Base-by-base conservation (phyloP, 306 rosid species). In the Heteromeles arbutifolia region DNA sequence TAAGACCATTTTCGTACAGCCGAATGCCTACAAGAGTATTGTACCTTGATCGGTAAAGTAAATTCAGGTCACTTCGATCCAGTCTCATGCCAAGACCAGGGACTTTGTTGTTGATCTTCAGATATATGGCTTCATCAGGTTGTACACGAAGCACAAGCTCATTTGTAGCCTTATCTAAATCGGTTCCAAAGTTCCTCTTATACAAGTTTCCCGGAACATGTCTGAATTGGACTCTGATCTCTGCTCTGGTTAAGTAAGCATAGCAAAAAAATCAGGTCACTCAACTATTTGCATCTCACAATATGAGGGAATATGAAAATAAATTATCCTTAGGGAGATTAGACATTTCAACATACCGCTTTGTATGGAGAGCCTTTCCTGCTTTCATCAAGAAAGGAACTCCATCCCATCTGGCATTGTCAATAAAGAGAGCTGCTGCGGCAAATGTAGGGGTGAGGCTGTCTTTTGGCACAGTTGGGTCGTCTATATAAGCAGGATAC, bases 341-440 rank as follows among this genome's bases (percentile, higher is more conserved):
- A 76, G 57, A 81, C 13, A 29, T 41, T 39, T 67, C 26, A 57
- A 19, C 73, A 26, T 83, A 90, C 98, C 90, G 85, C 81, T 82
- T 95, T 21, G 97, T 92, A 81, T 95, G 89, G 65, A 95, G 96
- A 73, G 98, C 98, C 88, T 95, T 95, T 78, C 98, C 97, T 45
- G 98, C 97, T 86, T 90, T 95, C 98, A 95, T 92, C 67, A 95
- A 89, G 83, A 95, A 92, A 65, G 98, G 98, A 84, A 95, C 97
- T 21, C 97, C 97, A 79, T 95, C 98, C 98, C 98, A 95, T 87
- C 98, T 85, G 34, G 96, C 98, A 80, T 95, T 95, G 86, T 88
- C 74, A 39, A 95, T 86, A 74, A 95, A 95, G 80, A 95, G 94
- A 53, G 98, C 95, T 4, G 96, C 95, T 9, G 98, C 97, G 5